Base-by-base conservation (phyloP, 805 yeast genomes). In the Monosporozyma unispora region DNA sequence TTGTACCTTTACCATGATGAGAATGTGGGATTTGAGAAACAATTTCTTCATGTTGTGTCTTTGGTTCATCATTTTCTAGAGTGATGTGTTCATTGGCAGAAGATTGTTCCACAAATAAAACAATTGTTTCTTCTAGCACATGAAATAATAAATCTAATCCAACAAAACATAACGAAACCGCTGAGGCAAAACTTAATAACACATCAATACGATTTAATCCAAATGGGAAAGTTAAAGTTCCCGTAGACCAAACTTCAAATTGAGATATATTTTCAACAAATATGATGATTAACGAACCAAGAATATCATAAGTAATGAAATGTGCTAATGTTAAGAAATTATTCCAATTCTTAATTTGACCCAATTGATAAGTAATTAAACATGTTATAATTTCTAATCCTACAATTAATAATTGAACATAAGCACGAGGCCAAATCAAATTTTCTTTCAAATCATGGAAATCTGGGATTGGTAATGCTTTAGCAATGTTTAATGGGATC, bases 161-260 rank as follows among this genome's bases (percentile, higher is more conserved):
- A 52, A 91, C 95, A 77, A 90, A 91, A 22, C 90, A 72, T 52
- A 91, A 75, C 1, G 95, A 83, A 1, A 91, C 82, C 14, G 93
- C 80, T 41, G 89, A 71, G 0, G 95, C 96, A 70, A 90, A 90
- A 2, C 95, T 95, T 43, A 85, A 81, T 16, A 91, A 69, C 0
- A 91, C 95, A 61, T 91, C 96, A 14, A 87, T 74, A 51, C 99
- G 74, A n/a, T 95, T 95, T 23, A 91, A 70, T 0, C 98, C 99
- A 71, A 91, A 91, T 0, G 99, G 99, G 55, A 81, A 85, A 12
- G 82, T 81, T 29, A 93, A 72, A 1, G 96, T 85, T 6, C 90
- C 78, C 50, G 78, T 79, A 54, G 78, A 81, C 96, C 98, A 93
- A 5, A 85, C 95, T 54, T 87, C 95, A 66, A 91, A 91, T 61